These are phyloP conservation scores for Annulohypoxylon stygium DNA, from an alignment of 495 filamentous ascomycete species.

Conservation along the genomic window DNA sequence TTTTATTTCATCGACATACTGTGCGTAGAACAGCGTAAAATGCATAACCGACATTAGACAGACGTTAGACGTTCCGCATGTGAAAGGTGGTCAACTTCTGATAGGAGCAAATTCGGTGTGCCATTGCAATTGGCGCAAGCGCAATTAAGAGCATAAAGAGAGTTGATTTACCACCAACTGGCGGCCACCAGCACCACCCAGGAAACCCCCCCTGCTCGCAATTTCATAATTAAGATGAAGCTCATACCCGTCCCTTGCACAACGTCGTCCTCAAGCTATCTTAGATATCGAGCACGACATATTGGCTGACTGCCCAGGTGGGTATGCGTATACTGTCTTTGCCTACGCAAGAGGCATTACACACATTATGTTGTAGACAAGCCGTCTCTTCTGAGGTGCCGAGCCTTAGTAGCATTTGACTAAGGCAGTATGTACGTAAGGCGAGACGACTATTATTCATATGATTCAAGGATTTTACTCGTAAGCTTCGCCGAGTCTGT, in stretches of 20 bases:
- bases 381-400: background rate
- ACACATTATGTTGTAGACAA: background rate
- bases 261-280: slow-evolving; percentile 36
- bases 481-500: background rate
- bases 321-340: slow-evolving; percentile 11
- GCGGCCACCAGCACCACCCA: background rate
- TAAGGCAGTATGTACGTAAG: background rate
- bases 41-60: slow-evolving; percentile 38
- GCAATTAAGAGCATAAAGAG: slow-evolving; percentile 25
- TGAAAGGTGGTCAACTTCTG: slow-evolving; percentile 33
- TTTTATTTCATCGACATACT: slow-evolving; percentile 23
- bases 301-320: background rate
- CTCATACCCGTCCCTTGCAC: slow-evolving; percentile 47
- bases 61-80: slow-evolving; percentile 33
- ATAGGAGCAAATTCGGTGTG: slow-evolving; percentile 41
- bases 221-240: slow-evolving; percentile 49
- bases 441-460: background rate
- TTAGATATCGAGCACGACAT: slow-evolving; percentile 41
- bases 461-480: background rate
- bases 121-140: background rate
- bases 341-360: slow-evolving; percentile 6
- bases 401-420: slow-evolving; percentile 10
- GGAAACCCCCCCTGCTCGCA: slow-evolving; percentile 46
- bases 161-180: slow-evolving; percentile 34
- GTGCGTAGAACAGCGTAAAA: slow-evolving; percentile 24